Evolutionary conservation across 139 green algal genomes (phyloP), one percentile per base, ranked within the genome.

Genomic region (Zygnema circumcarinatum): DNA sequence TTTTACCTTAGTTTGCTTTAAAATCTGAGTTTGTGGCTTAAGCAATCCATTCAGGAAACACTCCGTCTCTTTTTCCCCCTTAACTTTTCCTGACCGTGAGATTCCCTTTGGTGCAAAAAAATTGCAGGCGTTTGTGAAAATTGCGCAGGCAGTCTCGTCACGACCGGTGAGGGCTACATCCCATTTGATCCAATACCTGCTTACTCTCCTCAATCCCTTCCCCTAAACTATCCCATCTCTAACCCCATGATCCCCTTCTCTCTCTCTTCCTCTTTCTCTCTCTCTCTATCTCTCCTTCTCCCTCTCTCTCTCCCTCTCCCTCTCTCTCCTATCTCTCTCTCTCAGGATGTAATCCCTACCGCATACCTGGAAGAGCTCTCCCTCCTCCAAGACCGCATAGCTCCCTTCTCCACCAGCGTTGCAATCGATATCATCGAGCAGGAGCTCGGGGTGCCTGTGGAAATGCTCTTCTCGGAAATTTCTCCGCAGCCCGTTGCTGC

Each of bases 391-490:
- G 87, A 91, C 38, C 81, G 83, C 52, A 81, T 91, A 22, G 74
- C 81, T 39, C 68, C 82, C 36, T 91, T 91, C 33, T 67, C 87
- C 38, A 90, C 87, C 2, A 7, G 7, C 3, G 31, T 68, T 25
- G 87, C 87, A 21, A 32, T 89, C 0, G 81, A 79, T 68, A 69
- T 91, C 0, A 89, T 91, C 25, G 87, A 91, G 38, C 21, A 89
- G 25, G 87, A 91, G 29, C 81, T 91, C 38, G 83, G 83, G 22
- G 69, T 86, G n/a, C 81, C 81, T 16, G 83, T 91, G 3, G 75
- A 95, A 16, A 84, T 93, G 2, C 38, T 99, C 0, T 99, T 99
- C 88, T 92, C 87, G 2, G 91, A 97, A 81, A 97, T 98, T 83
- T 92, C 84, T 0, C 89, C 91, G 1, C 62, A 94, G 67, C 97